Percentiles rank a stretch among this genome's conserved stretches.
These are phyloP conservation scores for Erythrobasidium hasegawianum DNA, from an alignment of 1,284 basidiomycete species.

Conservation along the genomic window DNA sequence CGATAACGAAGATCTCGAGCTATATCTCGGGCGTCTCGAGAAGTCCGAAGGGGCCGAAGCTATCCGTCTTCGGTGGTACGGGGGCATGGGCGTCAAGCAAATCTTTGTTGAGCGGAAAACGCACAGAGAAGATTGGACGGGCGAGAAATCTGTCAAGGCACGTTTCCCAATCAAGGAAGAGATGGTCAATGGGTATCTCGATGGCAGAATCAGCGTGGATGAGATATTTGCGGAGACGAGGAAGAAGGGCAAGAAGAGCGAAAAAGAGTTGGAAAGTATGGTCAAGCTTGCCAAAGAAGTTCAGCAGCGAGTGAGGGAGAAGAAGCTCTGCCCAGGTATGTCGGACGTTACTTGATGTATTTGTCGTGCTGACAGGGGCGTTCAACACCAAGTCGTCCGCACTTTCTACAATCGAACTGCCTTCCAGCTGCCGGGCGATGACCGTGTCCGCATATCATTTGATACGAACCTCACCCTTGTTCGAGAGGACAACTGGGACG, in stretches of 20 bases:
- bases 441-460: slow-evolving; percentile 93
- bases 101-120: slow-evolving; percentile 98
- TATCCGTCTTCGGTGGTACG: slow-evolving; percentile 94
- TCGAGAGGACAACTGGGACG: slow-evolving; percentile 97
- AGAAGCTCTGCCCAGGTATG: slow-evolving; percentile 74
- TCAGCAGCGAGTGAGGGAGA: slow-evolving; percentile 84
- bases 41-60: slow-evolving; percentile 99
- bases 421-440: slow-evolving; percentile 97
- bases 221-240: slow-evolving; percentile 85
- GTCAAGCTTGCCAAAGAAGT: slow-evolving; percentile 94
- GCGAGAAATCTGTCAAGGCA: slow-evolving; percentile 97
- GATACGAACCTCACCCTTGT: slow-evolving; percentile 94
- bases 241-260: slow-evolving; percentile 83
- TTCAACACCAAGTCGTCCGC: slow-evolving; percentile 67
- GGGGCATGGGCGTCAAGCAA: slow-evolving; percentile 67
- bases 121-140: slow-evolving; percentile 98
- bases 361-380: neutral
- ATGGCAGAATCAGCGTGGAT: slow-evolving; percentile 88
- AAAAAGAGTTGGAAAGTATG: slow-evolving; percentile 90
- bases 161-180: slow-evolving; percentile 96
- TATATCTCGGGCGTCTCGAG: slow-evolving; percentile 95
- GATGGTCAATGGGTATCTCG: slow-evolving; percentile 85
- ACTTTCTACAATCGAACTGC: slow-evolving; percentile 99
- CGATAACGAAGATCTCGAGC: slow-evolving; percentile 78
- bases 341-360: too few relatives aligned